Evolutionary conservation across 192 early-diverging fungal genomes (phyloP), one percentile per base, ranked within the genome.

Genomic region (Jimgerdemannia flammicorona): DNA sequence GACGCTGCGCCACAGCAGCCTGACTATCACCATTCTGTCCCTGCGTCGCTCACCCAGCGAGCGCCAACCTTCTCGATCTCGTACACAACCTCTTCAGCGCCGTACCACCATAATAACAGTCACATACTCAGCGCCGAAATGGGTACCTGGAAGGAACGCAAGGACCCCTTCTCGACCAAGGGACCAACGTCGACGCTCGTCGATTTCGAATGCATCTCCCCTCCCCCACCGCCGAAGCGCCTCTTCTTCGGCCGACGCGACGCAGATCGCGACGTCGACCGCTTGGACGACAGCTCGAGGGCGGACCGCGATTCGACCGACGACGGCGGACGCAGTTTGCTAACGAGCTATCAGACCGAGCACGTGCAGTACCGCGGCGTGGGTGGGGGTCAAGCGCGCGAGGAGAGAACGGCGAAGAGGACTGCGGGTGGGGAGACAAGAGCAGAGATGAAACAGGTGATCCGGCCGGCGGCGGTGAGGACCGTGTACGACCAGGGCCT

Each of bases 91-190:
- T 14, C 49, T 59, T 59, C 49, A 6, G 6, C 49, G 49, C 14
- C 49, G 8, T 59, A 59, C 14, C 49, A 59, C 14, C 49, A 59
- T 59, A 14, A 6, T 14, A 6, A 59, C 49, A 14, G 8, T 59
- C 29, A 29, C 29, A 59, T 14, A 10, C 49, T 14, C 49, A 14
- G 2, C 64, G 72, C 63, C 40, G 54, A 39, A 20, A 44, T 44
- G 42, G 72, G 67, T 43, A 73, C 72, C 10, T 73, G 72, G 72
- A 73, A 73, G 42, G 72, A 73, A 43, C 72, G 72, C 18, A 73
- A 73, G 65, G 72, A 73, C 67, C 72, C 72, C 0, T 73, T 73
- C 64, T 41, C 72, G 44, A 73, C 72, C 59, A 73, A 73, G 3
- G 64, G 72, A 20, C 72, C 72, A 18, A 73, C 72, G 11, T 73